phyloP scores from a whole-genome alignment of 176 grass and related monocot genomes.

The Secale cereale region DNA sequence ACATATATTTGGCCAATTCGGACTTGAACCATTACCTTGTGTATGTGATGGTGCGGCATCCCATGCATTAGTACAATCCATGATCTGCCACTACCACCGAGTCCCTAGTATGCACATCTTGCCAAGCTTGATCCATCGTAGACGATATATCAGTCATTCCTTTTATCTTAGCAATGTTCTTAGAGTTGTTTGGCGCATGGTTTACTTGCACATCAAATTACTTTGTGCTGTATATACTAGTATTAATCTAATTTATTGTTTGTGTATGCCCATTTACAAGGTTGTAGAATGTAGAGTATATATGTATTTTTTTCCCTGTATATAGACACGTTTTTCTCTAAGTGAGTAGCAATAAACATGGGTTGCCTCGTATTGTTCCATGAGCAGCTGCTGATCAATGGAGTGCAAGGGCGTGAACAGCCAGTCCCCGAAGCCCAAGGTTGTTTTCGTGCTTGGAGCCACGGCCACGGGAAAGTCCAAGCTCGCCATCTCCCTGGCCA shows the following conservation, averaged over 20 bases:
- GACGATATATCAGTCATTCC: neutral
- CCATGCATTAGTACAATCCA: neutral
- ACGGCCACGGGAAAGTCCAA: constrained; percentile 74
- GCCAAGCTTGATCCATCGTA: too few species aligned
- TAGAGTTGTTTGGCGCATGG: neutral
- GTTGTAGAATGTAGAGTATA: neutral
- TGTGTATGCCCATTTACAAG: neutral
- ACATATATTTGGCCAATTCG: neutral
- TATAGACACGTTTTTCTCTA: too few species aligned
- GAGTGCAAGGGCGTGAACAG: neutral
- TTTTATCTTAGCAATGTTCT: neutral
- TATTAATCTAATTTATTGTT: neutral
- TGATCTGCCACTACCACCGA: neutral
- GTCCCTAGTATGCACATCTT: neutral
- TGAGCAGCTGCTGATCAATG: constrained; percentile 14
- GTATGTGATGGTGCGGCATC: neutral
- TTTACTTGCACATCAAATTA: neutral
- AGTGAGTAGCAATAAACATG: neutral
- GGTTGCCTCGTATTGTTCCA: neutral
- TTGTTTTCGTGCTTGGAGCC: constrained; percentile 62
- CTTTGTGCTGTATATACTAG: neutral
- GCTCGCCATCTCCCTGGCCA: constrained; percentile 56
- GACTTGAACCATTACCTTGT: neutral
- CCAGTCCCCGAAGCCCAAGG: constrained; percentile 33
- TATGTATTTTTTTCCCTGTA: too few species aligned